Base-by-base conservation (phyloP, 257 asterid genomes). In the Coffea eugenioides region DNA sequence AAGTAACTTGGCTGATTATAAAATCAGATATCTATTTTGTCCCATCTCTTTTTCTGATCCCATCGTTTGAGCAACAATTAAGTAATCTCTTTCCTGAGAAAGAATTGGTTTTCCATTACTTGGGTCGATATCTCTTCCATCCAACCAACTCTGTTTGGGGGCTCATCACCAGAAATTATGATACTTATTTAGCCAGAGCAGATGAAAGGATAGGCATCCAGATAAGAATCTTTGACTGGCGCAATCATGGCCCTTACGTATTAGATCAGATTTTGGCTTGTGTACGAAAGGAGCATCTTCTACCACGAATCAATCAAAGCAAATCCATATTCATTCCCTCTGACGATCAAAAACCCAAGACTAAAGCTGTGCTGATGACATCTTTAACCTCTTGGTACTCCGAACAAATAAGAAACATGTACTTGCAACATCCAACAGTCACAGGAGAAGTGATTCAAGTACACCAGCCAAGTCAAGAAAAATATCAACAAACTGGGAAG, bases 121-220 rank as follows among this genome's bases (percentile, higher is more conserved):
- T 92, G 85, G 90, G 99, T 6, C 85, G 90, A 78, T 95, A 92
- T 64, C 88, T 93, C 49, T 87, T 93, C 68, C 97, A 93, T 74
- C 99, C 97, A 0, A 87, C 97, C 6, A 93, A 93, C 73, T 34
- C 88, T 0, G 96, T 92, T 20, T 91, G 96, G 96, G 92, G 96
- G 46, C 90, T 91, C 57, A 69, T 94, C 23, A 87, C 81, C 72
- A 77, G 96, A 84, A 93, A 90, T 82, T 83, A 93, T 13, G 70
- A 88, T 41, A 86, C 96, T 67, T 87, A 90, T 75, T 80, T 94
- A 72, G 91, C 93, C 1, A 77, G 77, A 51, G 89, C 91, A 8
- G 96, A 93, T 41, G 90, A 85, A 20, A 90, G 77, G 80, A 84
- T 86, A 0, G 97, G 97, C 70, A 88, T 94, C 71, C 98, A 91